phyloP scores from a whole-genome alignment of 768 basidiomycete species.

The Tephrocybe sp. region DNA sequence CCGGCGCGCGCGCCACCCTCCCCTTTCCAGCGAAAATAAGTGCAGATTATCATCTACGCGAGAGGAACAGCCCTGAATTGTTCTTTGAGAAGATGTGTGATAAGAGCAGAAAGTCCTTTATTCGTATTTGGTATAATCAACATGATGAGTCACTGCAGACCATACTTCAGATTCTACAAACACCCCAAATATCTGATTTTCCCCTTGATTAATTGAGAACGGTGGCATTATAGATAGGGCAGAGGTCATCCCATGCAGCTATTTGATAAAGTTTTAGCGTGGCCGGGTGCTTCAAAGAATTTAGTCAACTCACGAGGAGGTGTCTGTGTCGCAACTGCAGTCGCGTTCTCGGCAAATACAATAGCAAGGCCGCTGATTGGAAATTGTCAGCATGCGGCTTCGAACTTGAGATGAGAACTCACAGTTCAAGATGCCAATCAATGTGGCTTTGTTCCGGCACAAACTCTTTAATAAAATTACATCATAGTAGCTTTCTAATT shows the following conservation, averaged over 20 bases:
- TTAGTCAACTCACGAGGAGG: constrained; percentile 1
- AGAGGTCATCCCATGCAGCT: constrained; percentile 32
- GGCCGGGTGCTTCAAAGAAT: neutral
- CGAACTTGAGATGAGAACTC: neutral
- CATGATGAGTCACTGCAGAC: too few relatives aligned
- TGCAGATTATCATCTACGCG: too few relatives aligned
- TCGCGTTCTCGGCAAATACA: constrained; percentile 31
- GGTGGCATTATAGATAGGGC: constrained; percentile 32
- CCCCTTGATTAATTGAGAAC: too few relatives aligned
- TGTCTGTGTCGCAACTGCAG: neutral
- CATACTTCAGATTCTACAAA: too few relatives aligned
- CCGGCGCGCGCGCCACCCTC: too few relatives aligned
- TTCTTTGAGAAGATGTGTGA: too few relatives aligned
- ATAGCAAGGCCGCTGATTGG: constrained; percentile 24
- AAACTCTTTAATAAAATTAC: neutral
- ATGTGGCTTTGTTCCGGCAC: too few relatives aligned
- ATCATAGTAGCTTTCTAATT: neutral
- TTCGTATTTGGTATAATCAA: too few relatives aligned
- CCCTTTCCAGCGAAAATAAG: too few relatives aligned
- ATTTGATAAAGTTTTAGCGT: neutral
- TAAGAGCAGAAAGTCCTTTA: too few relatives aligned
- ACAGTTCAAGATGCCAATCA: constrained; percentile 12
- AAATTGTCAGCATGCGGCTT: neutral
- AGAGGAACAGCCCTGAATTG: too few relatives aligned
- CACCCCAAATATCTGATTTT: too few relatives aligned